Conservation (phyloP, 352 stramenopile genomes). For the Aphanomyces cochlioides region DNA sequence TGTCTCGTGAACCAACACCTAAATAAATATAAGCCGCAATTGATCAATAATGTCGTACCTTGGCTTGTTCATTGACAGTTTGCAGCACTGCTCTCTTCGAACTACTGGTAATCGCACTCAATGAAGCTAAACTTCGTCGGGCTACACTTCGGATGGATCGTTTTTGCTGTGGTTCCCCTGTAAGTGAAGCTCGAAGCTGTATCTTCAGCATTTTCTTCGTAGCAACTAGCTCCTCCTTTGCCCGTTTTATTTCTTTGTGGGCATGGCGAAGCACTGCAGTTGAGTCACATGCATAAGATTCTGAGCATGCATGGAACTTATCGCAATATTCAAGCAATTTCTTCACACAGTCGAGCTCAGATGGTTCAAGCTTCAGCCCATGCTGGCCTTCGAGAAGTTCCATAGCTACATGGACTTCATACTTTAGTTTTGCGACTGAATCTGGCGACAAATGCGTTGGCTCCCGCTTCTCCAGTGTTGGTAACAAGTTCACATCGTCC, state of each 20-base stretch:
- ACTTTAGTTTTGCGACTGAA: too few species aligned
- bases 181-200: neutral
- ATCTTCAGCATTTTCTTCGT: neutral
- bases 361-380: neutral
- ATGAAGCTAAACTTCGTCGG: neutral
- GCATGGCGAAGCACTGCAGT: slow-evolving; percentile 6
- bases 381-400: neutral
- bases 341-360: neutral
- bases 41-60: neutral
- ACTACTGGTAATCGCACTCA: neutral
- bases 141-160: neutral
- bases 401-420: neutral
- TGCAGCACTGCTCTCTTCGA: neutral
- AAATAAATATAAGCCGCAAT: neutral
- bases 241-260: slow-evolving; percentile 1
- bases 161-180: neutral
- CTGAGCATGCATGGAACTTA: slow-evolving; percentile 21
- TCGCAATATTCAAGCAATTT: slow-evolving; percentile 6
- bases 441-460: too few species aligned
- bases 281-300: slow-evolving; percentile 8
- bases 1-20: slow-evolving; percentile 9
- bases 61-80: slow-evolving; percentile 6
- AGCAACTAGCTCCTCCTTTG: slow-evolving; percentile 1
- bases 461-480: too few species aligned
- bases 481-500: too few species aligned